Base-by-base conservation (phyloP, 1,139 yeast genomes). In the Saccharomyces hybrid region DNA sequence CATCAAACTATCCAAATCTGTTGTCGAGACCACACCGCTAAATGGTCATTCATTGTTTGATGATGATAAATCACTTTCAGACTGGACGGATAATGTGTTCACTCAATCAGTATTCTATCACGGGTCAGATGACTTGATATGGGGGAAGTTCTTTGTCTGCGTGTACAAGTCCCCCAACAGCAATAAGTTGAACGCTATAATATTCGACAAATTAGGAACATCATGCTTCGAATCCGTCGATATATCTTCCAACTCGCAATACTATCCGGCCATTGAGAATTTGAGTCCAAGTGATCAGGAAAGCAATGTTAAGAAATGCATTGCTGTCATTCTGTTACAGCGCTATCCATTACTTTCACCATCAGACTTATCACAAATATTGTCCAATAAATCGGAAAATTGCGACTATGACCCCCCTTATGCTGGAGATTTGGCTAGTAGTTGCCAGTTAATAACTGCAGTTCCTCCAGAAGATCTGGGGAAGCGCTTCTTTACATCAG, bases 211-310 rank as follows among this genome's bases (percentile, higher is more conserved):
- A 54, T 83, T 82, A 60, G 98, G 97, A 0, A 78, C 83, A 32
- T 76, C 85, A 5, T 76, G 81, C 16, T 83, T 81, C 62, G 77
- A 79, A 38, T 77, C 84, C 49, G 73, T 90, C 64, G 81, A 88
- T 5, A 70, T 88, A 41, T 81, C 79, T 55, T 69, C 76, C 0
- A 70, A 78, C 47, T 88, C 96, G 1, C 75, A 88, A 53, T 91
- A 83, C 67, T 87, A 79, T 73, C 89, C 87, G 1, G 95, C 96
- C 1, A 81, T 95, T 61, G 81, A 83, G 59, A 89, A 89, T 63
- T 73, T 91, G 51, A 68, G 78, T 0, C 74, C 76, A 0, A 70
- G 75, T 11, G 76, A 77, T 61, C 74, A 75, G 59, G 68, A 74
- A 11, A 81, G 89, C 13, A 81, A 81, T 51, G 88, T 85, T 4